A percentile compares a stretch with the other conserved stretches of the same genome.
phyloP scores from a whole-genome alignment of 139 green algal genomes.

The Haematococcus sp. region DNA sequence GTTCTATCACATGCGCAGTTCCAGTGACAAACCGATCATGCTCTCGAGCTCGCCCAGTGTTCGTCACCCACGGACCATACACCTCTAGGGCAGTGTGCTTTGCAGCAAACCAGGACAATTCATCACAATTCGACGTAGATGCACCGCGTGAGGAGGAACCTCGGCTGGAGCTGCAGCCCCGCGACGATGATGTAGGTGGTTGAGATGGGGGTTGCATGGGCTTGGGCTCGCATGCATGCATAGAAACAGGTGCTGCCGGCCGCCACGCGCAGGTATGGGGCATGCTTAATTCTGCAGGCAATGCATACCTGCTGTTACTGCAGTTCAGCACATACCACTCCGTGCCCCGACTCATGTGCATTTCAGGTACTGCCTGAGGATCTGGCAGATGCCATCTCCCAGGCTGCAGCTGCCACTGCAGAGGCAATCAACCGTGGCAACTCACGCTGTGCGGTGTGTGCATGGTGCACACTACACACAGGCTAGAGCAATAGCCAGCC shows the following conservation, averaged over 20 bases:
- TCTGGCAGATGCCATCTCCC: conserved; percentile 64
- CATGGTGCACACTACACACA: background rate
- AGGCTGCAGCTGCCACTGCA: conserved; percentile 59
- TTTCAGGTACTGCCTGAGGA: conserved; percentile 76
- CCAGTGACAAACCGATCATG: no score
- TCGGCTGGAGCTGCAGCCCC: conserved; percentile 10
- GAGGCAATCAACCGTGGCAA: conserved; percentile 61
- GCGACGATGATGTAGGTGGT: conserved; percentile 27
- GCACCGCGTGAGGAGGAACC: no score
- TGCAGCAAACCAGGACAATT: no score
- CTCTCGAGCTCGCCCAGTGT: no score
- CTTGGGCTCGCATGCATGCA: background rate
- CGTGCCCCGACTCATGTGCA: background rate
- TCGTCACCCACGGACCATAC: no score
- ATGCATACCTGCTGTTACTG: no score
- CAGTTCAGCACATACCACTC: background rate
- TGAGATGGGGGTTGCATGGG: background rate
- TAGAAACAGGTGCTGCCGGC: no score
- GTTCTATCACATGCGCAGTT: no score
- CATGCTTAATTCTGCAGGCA: no score
- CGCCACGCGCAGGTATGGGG: no score
- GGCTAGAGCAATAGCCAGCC: background rate
- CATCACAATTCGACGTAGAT: no score
- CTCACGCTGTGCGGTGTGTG: conserved; percentile 46
- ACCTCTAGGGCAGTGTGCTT: no score